Conservation (phyloP, 176 grass and related monocot species). For the Alloteropsis semialata region DNA sequence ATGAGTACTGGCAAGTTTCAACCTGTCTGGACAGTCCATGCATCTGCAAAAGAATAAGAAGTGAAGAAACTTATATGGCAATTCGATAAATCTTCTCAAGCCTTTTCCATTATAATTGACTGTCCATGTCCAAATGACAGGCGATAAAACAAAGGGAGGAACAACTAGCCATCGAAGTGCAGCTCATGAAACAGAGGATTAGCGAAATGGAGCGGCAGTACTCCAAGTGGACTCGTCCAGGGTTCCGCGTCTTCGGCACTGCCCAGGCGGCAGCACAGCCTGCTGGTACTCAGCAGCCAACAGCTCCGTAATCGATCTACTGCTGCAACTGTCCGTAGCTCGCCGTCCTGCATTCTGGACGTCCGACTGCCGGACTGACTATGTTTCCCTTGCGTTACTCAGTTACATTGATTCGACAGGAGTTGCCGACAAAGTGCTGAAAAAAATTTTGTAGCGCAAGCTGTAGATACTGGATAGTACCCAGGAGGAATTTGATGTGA, state of each 20-base stretch:
- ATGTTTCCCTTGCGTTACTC: slow-evolving; percentile 9
- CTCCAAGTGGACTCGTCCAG: slow-evolving; percentile 28
- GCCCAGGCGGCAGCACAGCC: slow-evolving; percentile 17
- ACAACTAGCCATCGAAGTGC: slow-evolving; percentile 49
- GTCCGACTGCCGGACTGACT: slow-evolving; percentile 10
- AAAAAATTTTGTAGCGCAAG: not conserved
- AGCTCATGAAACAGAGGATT: slow-evolving; percentile 54
- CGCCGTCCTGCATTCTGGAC: slow-evolving; percentile 1
- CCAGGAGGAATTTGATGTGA: not conserved
- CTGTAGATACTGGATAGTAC: slow-evolving; percentile 7
- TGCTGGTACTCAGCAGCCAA: slow-evolving; percentile 7
- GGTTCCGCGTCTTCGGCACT: slow-evolving; percentile 28
- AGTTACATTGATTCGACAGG: not conserved
- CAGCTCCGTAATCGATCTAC: slow-evolving; percentile 28
- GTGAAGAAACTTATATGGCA: not conserved
- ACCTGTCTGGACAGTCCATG: slow-evolving; percentile 13
- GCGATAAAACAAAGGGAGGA: slow-evolving; percentile 64
- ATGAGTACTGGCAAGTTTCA: not conserved
- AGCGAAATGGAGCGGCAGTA: slow-evolving; percentile 55
- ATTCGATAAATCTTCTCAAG: not conserved
- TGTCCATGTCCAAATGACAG: slow-evolving; percentile 33
- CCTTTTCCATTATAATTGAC: not conserved
- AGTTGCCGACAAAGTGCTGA: not conserved
- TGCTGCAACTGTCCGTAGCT: slow-evolving; percentile 11
- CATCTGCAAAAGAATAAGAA: not conserved